phyloP scores from a whole-genome alignment of 257 asterid species.

The Anisodus tanguticus region DNA sequence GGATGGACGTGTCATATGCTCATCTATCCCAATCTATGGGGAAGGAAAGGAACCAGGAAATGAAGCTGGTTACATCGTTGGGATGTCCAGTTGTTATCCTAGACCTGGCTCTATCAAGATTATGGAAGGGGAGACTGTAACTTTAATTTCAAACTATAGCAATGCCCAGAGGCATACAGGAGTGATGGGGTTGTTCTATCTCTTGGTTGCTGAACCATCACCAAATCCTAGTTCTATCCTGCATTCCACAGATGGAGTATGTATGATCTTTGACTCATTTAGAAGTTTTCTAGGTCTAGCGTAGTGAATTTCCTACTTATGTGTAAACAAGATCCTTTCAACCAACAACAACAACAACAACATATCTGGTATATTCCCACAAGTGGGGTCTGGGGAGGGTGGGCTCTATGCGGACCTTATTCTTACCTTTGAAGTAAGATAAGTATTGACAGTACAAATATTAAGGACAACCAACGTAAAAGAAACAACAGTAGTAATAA shows the following conservation, averaged over 20 bases:
- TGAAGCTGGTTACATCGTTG: conserved; percentile 85
- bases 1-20: conserved; percentile 81
- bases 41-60: conserved; percentile 76
- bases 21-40: conserved; percentile 77
- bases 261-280: conserved; percentile 43
- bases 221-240: conserved; percentile 32
- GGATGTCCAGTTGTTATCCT: conserved; percentile 91
- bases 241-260: conserved; percentile 47
- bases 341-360: not conserved
- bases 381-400: too few relatives aligned
- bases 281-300: not conserved
- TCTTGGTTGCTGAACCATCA: conserved; percentile 62
- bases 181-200: conserved; percentile 90
- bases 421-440: too few relatives aligned
- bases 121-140: conserved; percentile 69
- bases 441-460: too few relatives aligned
- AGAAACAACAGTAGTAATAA: too few relatives aligned
- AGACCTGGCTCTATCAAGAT: conserved; percentile 77
- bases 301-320: not conserved
- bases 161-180: conserved; percentile 65
- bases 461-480: too few relatives aligned
- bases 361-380: too few relatives aligned
- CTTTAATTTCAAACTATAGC: conserved; percentile 72
- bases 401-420: too few relatives aligned
- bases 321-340: not conserved